A percentile compares a stretch with the other conserved stretches of the same genome.
Conservation (phyloP, 768 basidiomycete species). For the Obba rivulosa region DNA sequence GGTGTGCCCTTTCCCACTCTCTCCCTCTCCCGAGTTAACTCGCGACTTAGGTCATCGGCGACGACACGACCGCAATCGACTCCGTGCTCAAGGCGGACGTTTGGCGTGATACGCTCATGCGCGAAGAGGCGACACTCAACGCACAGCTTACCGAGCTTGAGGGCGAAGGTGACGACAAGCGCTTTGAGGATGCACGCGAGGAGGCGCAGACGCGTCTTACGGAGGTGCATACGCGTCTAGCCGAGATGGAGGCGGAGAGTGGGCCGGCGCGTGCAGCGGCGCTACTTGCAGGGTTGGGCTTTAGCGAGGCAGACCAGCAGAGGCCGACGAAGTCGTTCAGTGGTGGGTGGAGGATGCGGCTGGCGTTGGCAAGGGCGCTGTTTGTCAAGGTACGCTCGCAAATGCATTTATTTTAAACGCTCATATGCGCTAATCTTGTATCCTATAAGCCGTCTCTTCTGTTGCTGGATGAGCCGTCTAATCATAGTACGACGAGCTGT, state of each 20-base stretch:
- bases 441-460: constrained; percentile 61
- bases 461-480: constrained; percentile 90
- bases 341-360: constrained; percentile 98
- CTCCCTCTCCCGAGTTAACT: constrained; percentile 1
- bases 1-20: constrained; percentile 34
- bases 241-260: constrained; percentile 99
- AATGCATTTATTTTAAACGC: not conserved
- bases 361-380: constrained; percentile 90
- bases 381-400: constrained; percentile 74
- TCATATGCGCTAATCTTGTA: not conserved
- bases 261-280: constrained; percentile 92
- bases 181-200: constrained; percentile 80
- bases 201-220: constrained; percentile 76
- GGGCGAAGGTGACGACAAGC: constrained; percentile 67
- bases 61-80: constrained; percentile 87
- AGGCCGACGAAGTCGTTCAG: constrained; percentile 82
- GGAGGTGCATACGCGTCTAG: constrained; percentile 83
- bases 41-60: constrained; percentile 74
- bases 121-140: constrained; percentile 78
- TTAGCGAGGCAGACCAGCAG: constrained; percentile 82
- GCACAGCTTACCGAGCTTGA: constrained; percentile 69
- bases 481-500: constrained; percentile 64
- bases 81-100: constrained; percentile 99
- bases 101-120: constrained; percentile 89
- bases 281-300: constrained; percentile 88